These are phyloP conservation scores for Rhododendron simsii DNA, from an alignment of 148 eudicot species.

Conservation along the genomic window DNA sequence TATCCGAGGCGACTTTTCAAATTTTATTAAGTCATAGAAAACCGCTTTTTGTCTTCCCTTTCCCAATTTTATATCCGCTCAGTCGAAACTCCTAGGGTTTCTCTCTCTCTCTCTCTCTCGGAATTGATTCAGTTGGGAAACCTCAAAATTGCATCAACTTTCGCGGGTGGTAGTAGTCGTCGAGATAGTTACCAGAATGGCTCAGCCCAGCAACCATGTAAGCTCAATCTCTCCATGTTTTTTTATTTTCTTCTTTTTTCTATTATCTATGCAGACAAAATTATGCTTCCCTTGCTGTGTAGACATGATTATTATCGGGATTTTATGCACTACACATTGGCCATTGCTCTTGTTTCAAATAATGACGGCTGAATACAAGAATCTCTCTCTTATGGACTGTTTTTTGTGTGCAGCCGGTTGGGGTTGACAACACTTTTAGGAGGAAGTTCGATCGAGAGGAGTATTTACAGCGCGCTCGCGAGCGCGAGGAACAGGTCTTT, in stretches of 20 bases:
- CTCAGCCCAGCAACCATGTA: constrained; percentile 44
- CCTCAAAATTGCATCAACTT: background rate
- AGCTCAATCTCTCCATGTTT: constrained; percentile 8
- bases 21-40: fast-evolving
- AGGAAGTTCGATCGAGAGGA: constrained; percentile 82
- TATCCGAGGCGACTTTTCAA: no score
- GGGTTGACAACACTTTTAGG: constrained; percentile 94
- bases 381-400: background rate
- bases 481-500: constrained; percentile 80
- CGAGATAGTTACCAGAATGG: constrained; percentile 25
- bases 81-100: background rate
- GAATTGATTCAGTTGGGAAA: background rate
- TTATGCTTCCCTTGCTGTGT: background rate
- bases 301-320: background rate
- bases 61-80: background rate
- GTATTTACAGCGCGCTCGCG: constrained; percentile 83
- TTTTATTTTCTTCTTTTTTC: no score
- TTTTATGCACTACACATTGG: constrained; percentile 8
- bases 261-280: background rate
- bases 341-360: background rate
- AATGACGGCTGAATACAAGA: background rate
- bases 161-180: background rate
- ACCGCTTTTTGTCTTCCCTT: no score
- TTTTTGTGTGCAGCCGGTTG: constrained; percentile 47
- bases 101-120: background rate